Evolutionary conservation across 176 grass and related monocot species (phyloP).

Genomic region (Aegilops speltoides): DNA sequence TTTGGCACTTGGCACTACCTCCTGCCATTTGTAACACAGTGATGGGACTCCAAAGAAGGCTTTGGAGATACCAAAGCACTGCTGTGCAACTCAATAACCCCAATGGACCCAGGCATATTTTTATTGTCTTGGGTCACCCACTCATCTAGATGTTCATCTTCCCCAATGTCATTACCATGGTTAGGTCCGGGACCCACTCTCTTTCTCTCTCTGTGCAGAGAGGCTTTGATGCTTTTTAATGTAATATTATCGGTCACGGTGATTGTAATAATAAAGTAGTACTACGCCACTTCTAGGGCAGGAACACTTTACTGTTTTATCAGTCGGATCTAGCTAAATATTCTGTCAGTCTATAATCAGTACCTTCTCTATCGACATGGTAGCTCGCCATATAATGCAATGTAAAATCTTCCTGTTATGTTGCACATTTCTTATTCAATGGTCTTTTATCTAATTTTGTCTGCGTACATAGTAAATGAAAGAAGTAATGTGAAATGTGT

Average conservation of each 20-base stretch:
- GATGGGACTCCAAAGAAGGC: conserved; percentile 70
- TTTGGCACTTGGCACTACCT: conserved; percentile 80
- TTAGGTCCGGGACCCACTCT: conserved; percentile 56
- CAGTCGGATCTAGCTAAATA: conserved; percentile 42
- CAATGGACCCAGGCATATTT: conserved; percentile 72
- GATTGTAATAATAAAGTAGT: conserved; percentile 91
- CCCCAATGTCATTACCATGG: conserved; percentile 71
- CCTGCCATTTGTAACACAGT: conserved; percentile 58
- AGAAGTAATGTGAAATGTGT: not conserved
- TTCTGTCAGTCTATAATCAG: conserved; percentile 24
- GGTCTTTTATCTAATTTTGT: not conserved
- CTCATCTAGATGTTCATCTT: conserved; percentile 67
- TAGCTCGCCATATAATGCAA: conserved; percentile 30
- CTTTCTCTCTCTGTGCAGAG: conserved; percentile 30
- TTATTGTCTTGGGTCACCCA: conserved; percentile 76
- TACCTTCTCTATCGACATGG: conserved; percentile 35
- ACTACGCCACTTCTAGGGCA: conserved; percentile 49
- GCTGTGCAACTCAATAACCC: conserved; percentile 43
- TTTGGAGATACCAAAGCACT: conserved; percentile 65
- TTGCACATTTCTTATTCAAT: conserved; percentile 14
- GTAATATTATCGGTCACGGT: conserved; percentile 62
- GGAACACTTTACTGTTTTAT: conserved; percentile 48
- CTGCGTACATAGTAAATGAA: not conserved
- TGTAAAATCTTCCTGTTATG: conserved; percentile 25
- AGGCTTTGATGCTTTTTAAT: conserved; percentile 49